Percentiles rank a stretch among this genome's conserved stretches.
These are phyloP conservation scores for Fusarium poae DNA, from an alignment of 2,329 filamentous ascomycete genomes.

Conservation along the genomic window DNA sequence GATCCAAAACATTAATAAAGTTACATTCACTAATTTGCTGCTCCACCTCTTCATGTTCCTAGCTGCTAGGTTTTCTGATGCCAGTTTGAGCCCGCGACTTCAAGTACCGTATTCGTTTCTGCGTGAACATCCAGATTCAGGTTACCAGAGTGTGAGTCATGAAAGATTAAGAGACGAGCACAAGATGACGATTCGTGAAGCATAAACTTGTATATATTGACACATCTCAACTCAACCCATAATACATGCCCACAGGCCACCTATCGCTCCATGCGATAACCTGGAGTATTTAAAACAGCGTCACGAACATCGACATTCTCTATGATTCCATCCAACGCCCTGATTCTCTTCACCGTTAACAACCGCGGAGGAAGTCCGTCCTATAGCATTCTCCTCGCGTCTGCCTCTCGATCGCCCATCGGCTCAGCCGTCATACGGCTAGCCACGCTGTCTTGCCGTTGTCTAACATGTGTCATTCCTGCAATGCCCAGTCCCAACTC, in stretches of 20 bases:
- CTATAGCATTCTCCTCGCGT: constrained; percentile 55
- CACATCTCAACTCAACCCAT: constrained; percentile 39
- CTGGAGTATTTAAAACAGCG: constrained; percentile 42
- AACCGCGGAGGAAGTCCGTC: constrained; percentile 20
- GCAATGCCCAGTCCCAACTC: constrained; percentile 76
- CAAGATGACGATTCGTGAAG: not conserved
- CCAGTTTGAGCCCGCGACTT: not conserved
- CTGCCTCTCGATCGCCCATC: constrained; percentile 51
- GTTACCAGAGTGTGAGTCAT: not conserved
- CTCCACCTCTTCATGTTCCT: no score
- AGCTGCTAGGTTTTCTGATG: not conserved
- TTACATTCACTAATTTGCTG: no score
- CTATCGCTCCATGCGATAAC: constrained; percentile 22
- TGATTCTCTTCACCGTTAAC: constrained; percentile 31
- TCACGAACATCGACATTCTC: constrained; percentile 48
- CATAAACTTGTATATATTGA: constrained; percentile 42
- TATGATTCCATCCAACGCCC: constrained; percentile 51
- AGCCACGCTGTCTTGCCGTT: constrained; percentile 58
- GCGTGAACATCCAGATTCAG: not conserved
- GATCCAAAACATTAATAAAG: not conserved
- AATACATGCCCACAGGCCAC: constrained; percentile 41
- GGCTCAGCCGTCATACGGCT: constrained; percentile 52
- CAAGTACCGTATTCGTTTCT: not conserved
- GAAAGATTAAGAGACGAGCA: not conserved
- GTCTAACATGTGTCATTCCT: constrained; percentile 57